Evolutionary conservation across 345 rosid species (phyloP).

Genomic region (Aethionema arabicum): DNA sequence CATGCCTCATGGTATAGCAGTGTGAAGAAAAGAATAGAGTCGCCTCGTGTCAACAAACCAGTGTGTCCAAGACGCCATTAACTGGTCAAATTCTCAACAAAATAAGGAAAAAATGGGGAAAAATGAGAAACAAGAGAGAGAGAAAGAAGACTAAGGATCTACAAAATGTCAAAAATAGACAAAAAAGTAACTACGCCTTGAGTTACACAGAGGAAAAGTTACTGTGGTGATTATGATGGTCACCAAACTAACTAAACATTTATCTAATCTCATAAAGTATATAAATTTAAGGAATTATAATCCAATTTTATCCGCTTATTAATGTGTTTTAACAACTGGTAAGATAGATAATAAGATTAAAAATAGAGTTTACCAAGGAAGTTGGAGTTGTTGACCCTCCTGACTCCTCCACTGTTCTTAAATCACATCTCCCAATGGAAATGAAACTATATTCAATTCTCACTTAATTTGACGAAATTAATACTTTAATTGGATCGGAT

Average conservation of each 20-base stretch:
- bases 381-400: slow-evolving; percentile 81
- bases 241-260: background rate
- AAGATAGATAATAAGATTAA: background rate
- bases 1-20: slow-evolving; percentile 24
- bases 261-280: background rate
- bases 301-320: background rate
- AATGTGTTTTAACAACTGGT: background rate
- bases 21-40: slow-evolving; percentile 20
- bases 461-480: too few relatives aligned
- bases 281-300: background rate
- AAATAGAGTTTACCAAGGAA: slow-evolving; percentile 40
- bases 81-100: slow-evolving; percentile 24
- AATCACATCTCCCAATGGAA: slow-evolving; percentile 12
- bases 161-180: slow-evolving; percentile 18
- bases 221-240: slow-evolving; percentile 15
- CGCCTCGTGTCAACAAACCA: slow-evolving; percentile 33
- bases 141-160: slow-evolving; percentile 7
- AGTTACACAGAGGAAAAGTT: slow-evolving; percentile 1
- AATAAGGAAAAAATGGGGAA: slow-evolving; percentile 16
- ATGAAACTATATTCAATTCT: background rate
- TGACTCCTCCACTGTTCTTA: slow-evolving; percentile 32
- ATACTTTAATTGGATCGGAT: background rate
- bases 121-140: background rate
- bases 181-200: slow-evolving; percentile 12
- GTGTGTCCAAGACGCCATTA: slow-evolving; percentile 36